phyloP scores from a whole-genome alignment of 2,329 filamentous ascomycete genomes.

The Phialocephala sp. region DNA sequence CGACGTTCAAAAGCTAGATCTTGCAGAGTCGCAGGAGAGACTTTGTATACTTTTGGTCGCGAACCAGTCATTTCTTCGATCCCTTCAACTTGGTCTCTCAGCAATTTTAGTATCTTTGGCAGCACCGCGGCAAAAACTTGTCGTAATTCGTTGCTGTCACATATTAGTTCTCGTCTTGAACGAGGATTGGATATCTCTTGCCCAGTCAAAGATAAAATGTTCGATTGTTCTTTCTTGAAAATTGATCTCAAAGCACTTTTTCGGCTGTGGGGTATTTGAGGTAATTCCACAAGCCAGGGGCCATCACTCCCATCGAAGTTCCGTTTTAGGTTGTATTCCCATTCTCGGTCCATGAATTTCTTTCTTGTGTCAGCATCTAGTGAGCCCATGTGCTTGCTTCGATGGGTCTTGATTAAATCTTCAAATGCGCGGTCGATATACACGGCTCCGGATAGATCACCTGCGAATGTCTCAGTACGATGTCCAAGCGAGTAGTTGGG shows the following conservation, averaged over 20 bases:
- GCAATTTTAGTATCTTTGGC: conserved; percentile 41
- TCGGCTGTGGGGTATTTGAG: conserved; percentile 46
- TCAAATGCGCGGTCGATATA: conserved; percentile 35
- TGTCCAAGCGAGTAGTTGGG: too few species aligned
- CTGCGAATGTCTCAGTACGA: conserved; percentile 10
- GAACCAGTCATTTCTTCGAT: conserved; percentile 47
- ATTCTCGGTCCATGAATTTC: conserved; percentile 18
- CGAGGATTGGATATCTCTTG: neutral
- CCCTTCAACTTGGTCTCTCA: conserved; percentile 51
- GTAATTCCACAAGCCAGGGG: conserved; percentile 14
- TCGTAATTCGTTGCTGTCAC: neutral
- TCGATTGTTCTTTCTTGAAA: neutral
- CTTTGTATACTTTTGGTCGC: neutral
- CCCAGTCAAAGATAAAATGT: neutral
- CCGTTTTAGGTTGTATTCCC: conserved; percentile 10
- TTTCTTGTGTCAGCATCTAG: neutral
- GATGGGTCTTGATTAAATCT: conserved; percentile 6
- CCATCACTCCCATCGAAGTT: conserved; percentile 11
- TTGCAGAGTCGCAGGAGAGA: too few species aligned
- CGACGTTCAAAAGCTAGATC: too few species aligned
- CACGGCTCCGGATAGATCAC: conserved; percentile 34
- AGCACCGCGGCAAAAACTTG: neutral
- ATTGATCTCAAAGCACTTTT: conserved; percentile 32
- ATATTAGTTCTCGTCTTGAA: neutral
- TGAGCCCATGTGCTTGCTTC: neutral